Percentiles rank a stretch among this genome's conserved stretches.
These are phyloP conservation scores for Fusarium bactridioides DNA, from an alignment of 2,329 filamentous ascomycete genomes.

Conservation along the genomic window DNA sequence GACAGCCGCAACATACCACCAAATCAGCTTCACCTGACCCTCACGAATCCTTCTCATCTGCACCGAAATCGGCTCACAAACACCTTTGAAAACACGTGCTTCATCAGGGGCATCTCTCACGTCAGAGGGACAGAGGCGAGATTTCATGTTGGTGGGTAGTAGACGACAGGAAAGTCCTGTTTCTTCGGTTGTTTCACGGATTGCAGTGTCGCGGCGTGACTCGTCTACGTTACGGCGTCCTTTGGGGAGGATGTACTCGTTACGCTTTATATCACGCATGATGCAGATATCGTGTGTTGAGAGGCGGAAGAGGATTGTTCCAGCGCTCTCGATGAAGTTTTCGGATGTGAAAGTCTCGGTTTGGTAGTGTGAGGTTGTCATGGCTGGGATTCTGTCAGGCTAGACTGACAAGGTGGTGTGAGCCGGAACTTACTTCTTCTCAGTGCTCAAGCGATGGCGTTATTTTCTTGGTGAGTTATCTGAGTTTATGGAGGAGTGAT, in stretches of 20 bases:
- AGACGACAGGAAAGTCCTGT: not conserved
- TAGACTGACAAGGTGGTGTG: rapidly evolving
- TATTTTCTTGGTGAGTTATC: rapidly evolving
- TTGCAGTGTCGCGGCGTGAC: not conserved
- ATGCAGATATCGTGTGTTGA: not conserved
- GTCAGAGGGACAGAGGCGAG: not conserved
- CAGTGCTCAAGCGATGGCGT: rapidly evolving
- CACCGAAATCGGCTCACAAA: not conserved
- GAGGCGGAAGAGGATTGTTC: not conserved
- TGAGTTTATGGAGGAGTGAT: not conserved
- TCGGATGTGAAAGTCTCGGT: not conserved
- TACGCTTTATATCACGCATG: not conserved
- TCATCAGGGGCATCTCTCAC: not conserved
- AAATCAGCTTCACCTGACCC: not conserved
- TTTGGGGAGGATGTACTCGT: not conserved
- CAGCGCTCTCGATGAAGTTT: not conserved
- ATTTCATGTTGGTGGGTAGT: not conserved
- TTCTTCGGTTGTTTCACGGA: not conserved
- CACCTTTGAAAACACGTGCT: not conserved
- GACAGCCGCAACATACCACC: not conserved
- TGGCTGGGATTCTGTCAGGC: not conserved
- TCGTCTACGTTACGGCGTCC: not conserved
- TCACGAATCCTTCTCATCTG: not conserved
- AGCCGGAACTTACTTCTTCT: not conserved
- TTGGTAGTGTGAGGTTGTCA: not conserved